Conservation (phyloP, 495 filamentous ascomycete genomes). For the Neurospora sp. region DNA sequence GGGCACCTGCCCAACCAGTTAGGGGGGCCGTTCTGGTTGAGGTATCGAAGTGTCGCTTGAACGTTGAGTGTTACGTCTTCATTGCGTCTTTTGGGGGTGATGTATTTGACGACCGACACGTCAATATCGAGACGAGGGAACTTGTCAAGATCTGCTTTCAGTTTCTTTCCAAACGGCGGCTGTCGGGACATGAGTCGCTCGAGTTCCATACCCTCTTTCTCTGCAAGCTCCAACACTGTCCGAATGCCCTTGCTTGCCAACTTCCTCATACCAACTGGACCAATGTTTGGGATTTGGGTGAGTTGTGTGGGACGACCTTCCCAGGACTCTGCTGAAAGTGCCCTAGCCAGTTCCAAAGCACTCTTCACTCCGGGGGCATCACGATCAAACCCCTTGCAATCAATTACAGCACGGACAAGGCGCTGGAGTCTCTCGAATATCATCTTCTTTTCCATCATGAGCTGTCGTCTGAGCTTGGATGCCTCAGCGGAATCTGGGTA, state of each 20-base stretch:
- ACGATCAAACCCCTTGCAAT: conserved; percentile 60
- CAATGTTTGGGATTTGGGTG: conserved; percentile 79
- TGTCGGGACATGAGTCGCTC: conserved; percentile 70
- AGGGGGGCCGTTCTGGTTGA: conserved; percentile 54
- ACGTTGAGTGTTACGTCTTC: conserved; percentile 45
- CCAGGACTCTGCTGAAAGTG: conserved; percentile 73
- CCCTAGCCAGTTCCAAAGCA: conserved; percentile 70
- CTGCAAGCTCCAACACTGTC: conserved; percentile 60
- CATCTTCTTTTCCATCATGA: conserved; percentile 56
- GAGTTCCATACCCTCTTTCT: conserved; percentile 57
- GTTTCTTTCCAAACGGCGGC: conserved; percentile 69
- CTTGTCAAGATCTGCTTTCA: conserved; percentile 50
- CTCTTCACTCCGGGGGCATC: conserved; percentile 59
- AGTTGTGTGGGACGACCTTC: conserved; percentile 77
- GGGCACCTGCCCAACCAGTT: conserved; percentile 54
- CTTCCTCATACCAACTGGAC: conserved; percentile 66
- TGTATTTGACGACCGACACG: conserved; percentile 20
- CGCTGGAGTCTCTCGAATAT: conserved; percentile 69
- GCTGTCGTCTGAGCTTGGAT: conserved; percentile 49
- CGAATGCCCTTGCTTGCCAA: conserved; percentile 60
- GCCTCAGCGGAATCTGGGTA: conserved; percentile 54
- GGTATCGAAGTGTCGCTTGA: conserved; percentile 59
- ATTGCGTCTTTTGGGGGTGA: conserved; percentile 17
- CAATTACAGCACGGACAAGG: conserved; percentile 73
- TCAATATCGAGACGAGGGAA: conserved; percentile 67